A percentile compares a stretch with the other conserved stretches of the same genome.
Conservation (phyloP, 2,329 filamentous ascomycete species). For the Neurospora sp. region DNA sequence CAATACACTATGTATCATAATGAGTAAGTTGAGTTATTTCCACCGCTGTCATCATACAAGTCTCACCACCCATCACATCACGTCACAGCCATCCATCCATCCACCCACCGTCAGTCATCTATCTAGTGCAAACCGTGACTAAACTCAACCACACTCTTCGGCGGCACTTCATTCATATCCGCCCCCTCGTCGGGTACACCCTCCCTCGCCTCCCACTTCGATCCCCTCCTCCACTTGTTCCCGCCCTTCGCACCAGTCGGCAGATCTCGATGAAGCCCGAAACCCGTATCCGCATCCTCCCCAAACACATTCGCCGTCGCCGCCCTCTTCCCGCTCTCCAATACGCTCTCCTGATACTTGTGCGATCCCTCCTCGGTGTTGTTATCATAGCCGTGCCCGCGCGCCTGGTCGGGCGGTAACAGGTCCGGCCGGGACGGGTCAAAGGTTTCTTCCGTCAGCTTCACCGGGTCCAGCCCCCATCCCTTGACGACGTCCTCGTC, state of each 20-base stretch:
- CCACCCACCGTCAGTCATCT: too few relatives aligned
- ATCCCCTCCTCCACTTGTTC: constrained; percentile 30
- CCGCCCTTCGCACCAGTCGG: constrained; percentile 18
- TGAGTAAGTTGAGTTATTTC: not conserved
- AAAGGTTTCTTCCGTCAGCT: constrained; percentile 1
- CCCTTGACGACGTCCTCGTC: constrained; percentile 9
- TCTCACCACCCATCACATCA: too few relatives aligned
- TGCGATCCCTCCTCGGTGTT: constrained; percentile 7
- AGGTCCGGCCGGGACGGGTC: constrained; percentile 4
- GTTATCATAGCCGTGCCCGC: constrained; percentile 7
- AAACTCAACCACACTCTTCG: constrained; percentile 30
- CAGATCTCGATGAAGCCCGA: constrained; percentile 23
- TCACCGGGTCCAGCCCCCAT: constrained; percentile 5
- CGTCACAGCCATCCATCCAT: too few relatives aligned
- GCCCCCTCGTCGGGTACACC: constrained; percentile 32
- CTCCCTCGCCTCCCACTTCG: constrained; percentile 31
- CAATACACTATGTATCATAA: not conserved
- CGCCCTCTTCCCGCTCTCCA: constrained; percentile 26
- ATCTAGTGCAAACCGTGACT: not conserved
- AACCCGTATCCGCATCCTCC: not conserved
- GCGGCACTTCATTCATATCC: constrained; percentile 31
- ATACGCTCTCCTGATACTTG: too few relatives aligned
- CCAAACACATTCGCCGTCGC: constrained; percentile 22
- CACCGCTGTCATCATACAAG: not conserved
- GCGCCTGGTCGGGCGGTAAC: constrained; percentile 11